These are phyloP conservation scores for Trichoderma sp. DNA, from an alignment of 2,329 filamentous ascomycete genomes.

Conservation along the genomic window DNA sequence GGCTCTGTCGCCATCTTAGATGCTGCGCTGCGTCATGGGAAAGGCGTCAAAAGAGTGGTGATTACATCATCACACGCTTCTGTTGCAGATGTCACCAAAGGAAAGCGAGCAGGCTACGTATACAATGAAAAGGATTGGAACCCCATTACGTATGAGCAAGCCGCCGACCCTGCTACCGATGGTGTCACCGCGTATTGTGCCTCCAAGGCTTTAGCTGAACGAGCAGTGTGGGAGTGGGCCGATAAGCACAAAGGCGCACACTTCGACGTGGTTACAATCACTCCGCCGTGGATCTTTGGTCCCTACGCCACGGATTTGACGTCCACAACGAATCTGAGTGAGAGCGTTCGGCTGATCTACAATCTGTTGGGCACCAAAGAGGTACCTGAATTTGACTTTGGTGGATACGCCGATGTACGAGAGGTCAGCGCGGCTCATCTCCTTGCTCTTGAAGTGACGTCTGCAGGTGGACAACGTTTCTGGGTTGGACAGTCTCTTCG, in stretches of 20 bases:
- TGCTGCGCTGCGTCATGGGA: neutral
- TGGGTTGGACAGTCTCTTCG: constrained; percentile 5
- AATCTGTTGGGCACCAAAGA: neutral
- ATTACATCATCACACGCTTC: constrained; percentile 8
- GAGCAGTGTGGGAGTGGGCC: constrained; percentile 61
- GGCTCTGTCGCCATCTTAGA: constrained; percentile 3
- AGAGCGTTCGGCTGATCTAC: neutral
- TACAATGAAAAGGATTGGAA: constrained; percentile 17
- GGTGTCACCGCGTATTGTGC: constrained; percentile 33
- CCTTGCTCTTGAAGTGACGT: constrained; percentile 1
- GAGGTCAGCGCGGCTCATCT: neutral
- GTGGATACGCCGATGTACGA: constrained; percentile 10
- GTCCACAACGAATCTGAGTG: neutral
- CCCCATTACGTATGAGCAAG: neutral
- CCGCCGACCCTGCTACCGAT: constrained; percentile 17
- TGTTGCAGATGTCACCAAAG: neutral
- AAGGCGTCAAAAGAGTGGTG: constrained; percentile 2
- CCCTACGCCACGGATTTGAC: neutral
- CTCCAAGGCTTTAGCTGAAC: constrained; percentile 62
- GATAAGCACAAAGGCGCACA: constrained; percentile 32
- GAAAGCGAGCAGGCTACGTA: neutral
- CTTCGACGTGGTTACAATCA: neutral
- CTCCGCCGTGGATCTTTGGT: constrained; percentile 14
- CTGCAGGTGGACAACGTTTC: constrained; percentile 4
- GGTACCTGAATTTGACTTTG: neutral